A percentile compares a stretch with the other conserved stretches of the same genome.
These are phyloP conservation scores for Marsdenia floribunda DNA, from an alignment of 257 asterid genomes.

Conservation along the genomic window DNA sequence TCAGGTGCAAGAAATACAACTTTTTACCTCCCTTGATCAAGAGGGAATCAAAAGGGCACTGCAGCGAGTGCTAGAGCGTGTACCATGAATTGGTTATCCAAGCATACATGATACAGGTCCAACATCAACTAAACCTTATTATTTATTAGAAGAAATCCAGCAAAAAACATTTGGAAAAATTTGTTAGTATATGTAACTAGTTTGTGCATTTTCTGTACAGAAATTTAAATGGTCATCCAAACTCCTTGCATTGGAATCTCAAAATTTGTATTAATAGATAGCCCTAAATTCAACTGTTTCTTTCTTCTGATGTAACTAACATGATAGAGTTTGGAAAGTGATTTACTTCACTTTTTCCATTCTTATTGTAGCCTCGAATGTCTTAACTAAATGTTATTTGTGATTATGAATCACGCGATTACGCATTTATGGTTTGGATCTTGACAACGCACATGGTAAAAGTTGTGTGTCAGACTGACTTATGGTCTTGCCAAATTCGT, in stretches of 20 bases:
- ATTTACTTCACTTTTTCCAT: too few species aligned
- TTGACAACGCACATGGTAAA: too few species aligned
- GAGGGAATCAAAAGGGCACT: constrained; percentile 78
- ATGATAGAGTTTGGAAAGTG: too few species aligned
- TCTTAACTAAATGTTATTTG: too few species aligned
- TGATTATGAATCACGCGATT: too few species aligned
- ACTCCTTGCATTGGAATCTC: neutral
- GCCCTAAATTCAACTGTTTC: neutral
- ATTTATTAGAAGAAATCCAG: neutral
- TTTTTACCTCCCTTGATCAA: constrained; percentile 87
- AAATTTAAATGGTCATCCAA: neutral
- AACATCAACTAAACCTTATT: neutral
- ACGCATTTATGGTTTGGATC: too few species aligned
- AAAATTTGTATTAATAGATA: neutral
- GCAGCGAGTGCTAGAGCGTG: constrained; percentile 81
- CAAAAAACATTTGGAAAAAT: neutral
- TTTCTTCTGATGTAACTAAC: neutral
- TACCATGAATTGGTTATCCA: constrained; percentile 36
- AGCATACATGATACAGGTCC: neutral
- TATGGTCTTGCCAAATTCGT: too few species aligned
- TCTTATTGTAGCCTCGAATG: too few species aligned
- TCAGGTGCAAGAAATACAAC: constrained; percentile 94
- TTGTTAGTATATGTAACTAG: neutral
- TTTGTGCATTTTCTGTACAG: neutral
- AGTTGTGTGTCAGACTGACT: too few species aligned